These are phyloP conservation scores for Lachnellula occidentalis DNA, from an alignment of 2,329 filamentous ascomycete species.

Conservation along the genomic window DNA sequence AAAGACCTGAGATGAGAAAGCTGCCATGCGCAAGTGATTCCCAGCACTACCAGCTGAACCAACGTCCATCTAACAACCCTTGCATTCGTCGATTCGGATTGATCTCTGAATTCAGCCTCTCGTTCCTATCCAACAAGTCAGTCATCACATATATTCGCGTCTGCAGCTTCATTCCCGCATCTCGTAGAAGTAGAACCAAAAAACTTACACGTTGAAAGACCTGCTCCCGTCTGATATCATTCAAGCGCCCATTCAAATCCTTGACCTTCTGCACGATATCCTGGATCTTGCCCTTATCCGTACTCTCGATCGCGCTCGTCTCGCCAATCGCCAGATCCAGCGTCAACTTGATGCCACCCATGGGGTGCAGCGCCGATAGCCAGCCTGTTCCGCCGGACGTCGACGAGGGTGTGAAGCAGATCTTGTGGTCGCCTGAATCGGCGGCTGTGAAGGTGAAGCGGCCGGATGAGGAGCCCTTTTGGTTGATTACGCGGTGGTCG, in stretches of 20 bases:
- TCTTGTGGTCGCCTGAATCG: slow-evolving; percentile 89
- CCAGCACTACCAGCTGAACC: slow-evolving; percentile 80
- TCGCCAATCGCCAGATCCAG: slow-evolving; percentile 93
- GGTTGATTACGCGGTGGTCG: slow-evolving; percentile 90
- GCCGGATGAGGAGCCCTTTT: slow-evolving; percentile 68
- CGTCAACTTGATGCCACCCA: slow-evolving; percentile 75
- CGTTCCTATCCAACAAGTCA: slow-evolving; percentile 60
- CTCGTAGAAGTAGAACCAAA: not conserved
- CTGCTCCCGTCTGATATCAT: slow-evolving; percentile 90
- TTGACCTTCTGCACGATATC: slow-evolving; percentile 83
- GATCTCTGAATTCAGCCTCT: slow-evolving; percentile 95
- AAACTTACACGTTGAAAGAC: slow-evolving; percentile 80
- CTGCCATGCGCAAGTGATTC: slow-evolving; percentile 91
- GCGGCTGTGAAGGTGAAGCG: slow-evolving; percentile 95
- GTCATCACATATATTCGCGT: not conserved
- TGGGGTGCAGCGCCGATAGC: slow-evolving; percentile 58
- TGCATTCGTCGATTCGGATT: slow-evolving; percentile 87
- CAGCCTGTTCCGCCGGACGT: slow-evolving; percentile 64
- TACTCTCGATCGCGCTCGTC: slow-evolving; percentile 87
- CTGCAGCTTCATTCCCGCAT: not conserved
- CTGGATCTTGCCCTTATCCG: slow-evolving; percentile 87
- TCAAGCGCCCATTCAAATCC: slow-evolving; percentile 80
- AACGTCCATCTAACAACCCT: slow-evolving; percentile 92
- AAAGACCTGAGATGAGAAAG: slow-evolving; percentile 91
- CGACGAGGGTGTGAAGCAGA: slow-evolving; percentile 87